phyloP scores from a whole-genome alignment of 495 filamentous ascomycete species.

The Aspergillus asperescens region DNA sequence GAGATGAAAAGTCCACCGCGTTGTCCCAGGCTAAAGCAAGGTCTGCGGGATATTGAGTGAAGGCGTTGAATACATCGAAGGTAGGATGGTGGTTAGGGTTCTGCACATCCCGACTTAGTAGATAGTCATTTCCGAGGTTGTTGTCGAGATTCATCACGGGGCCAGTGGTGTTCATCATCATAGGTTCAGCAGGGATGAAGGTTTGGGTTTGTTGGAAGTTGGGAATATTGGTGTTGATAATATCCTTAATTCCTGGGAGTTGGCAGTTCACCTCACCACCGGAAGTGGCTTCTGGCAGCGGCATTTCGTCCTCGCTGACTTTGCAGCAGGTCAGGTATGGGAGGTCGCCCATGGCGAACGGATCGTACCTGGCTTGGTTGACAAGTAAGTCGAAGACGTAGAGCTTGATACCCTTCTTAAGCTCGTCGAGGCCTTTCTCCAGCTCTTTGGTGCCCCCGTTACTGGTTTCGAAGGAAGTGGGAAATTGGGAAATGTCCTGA shows the following conservation, averaged over 20 bases:
- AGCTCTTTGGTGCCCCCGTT: slow-evolving; percentile 20
- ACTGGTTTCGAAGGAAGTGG: slow-evolving; percentile 14
- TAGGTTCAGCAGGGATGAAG: background rate
- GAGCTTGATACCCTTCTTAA: slow-evolving; percentile 27
- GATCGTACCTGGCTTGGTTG: slow-evolving; percentile 20
- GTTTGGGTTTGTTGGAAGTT: too few species aligned
- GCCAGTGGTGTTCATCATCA: background rate
- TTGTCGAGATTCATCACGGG: background rate
- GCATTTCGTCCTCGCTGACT: slow-evolving; percentile 27
- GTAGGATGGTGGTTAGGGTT: background rate
- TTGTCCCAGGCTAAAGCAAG: background rate
- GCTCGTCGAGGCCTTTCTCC: slow-evolving; percentile 44
- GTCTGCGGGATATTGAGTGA: background rate
- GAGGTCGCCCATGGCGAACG: slow-evolving; percentile 15
- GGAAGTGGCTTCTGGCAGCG: slow-evolving; percentile 15
- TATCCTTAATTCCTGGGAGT: background rate
- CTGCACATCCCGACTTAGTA: background rate
- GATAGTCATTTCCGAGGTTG: background rate
- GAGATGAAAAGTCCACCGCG: background rate
- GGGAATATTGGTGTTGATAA: background rate
- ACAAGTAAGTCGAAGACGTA: slow-evolving; percentile 22
- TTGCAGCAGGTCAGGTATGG: slow-evolving; percentile 34
- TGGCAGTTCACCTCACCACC: background rate
- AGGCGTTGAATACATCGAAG: background rate
- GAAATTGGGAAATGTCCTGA: slow-evolving; percentile 11